A percentile compares a stretch with the other conserved stretches of the same genome.
Conservation (phyloP, 768 basidiomycete species). For the Pholiota conissans region DNA sequence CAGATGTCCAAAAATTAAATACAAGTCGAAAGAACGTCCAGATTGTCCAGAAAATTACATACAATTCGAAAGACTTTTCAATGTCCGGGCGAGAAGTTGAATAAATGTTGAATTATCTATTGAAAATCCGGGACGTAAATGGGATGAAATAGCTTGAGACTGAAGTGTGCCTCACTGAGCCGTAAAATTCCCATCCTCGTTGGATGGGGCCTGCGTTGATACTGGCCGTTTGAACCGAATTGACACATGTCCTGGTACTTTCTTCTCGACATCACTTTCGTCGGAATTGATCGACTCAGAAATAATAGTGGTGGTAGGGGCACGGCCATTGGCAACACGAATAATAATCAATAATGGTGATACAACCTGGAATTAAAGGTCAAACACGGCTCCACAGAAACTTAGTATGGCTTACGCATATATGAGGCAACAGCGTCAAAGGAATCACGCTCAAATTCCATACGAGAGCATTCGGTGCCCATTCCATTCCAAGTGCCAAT, state of each 20-base stretch:
- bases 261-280: neutral
- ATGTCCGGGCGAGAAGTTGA: no score
- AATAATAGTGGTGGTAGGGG: neutral
- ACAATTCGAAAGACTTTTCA: no score
- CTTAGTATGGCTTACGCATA: neutral
- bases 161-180: no score
- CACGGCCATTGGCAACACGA: neutral
- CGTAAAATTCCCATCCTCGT: no score
- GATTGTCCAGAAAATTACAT: no score
- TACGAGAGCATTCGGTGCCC: neutral
- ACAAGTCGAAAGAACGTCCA: no score
- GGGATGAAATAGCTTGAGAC: no score
- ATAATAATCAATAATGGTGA: neutral
- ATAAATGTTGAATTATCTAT: no score
- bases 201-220: no score
- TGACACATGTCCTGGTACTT: neutral
- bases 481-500: neutral
- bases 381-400: neutral
- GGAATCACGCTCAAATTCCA: neutral
- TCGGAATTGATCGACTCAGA: neutral
- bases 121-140: no score
- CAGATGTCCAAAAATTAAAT: no score
- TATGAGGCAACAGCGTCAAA: neutral
- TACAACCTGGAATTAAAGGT: neutral
- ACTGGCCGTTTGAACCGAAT: neutral